Evolutionary conservation across 495 filamentous ascomycete genomes (phyloP).

Genomic region (Podospora anserina): DNA sequence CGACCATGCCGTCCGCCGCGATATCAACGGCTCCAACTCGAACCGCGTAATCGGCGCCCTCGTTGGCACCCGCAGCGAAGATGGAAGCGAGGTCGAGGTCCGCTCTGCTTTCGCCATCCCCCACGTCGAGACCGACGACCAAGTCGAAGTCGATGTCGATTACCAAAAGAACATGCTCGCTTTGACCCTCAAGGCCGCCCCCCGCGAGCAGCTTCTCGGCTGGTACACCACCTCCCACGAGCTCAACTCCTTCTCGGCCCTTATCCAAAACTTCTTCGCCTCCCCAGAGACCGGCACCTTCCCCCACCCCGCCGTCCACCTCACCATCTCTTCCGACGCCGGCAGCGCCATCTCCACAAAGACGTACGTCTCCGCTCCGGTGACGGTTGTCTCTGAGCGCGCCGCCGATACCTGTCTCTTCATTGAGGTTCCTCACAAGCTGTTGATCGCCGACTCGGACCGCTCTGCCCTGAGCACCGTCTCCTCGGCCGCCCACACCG

Average conservation of each 20-base stretch:
- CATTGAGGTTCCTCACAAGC: slow-evolving; percentile 84
- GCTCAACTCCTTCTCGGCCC: slow-evolving; percentile 94
- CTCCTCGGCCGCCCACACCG: slow-evolving; percentile 71
- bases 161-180: slow-evolving; percentile 99
- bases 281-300: slow-evolving; percentile 94
- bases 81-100: slow-evolving; percentile 94
- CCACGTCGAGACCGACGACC: slow-evolving; percentile 96
- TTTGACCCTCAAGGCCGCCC: slow-evolving; percentile 88
- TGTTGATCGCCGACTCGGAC: slow-evolving; percentile 88
- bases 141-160: slow-evolving; percentile 99
- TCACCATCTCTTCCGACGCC: slow-evolving; percentile 85
- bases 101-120: slow-evolving; percentile 94
- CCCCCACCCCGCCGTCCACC: slow-evolving; percentile 91
- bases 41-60: slow-evolving; percentile 95
- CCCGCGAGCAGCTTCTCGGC: slow-evolving; percentile 88
- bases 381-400: slow-evolving; percentile 90
- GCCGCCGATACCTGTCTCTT: slow-evolving; percentile 93
- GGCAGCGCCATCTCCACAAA: slow-evolving; percentile 79
- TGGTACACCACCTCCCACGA: slow-evolving; percentile 97
- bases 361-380: slow-evolving; percentile 90
- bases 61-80: slow-evolving; percentile 86
- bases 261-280: slow-evolving; percentile 99
- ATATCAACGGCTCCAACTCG: slow-evolving; percentile 81
- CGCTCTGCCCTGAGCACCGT: slow-evolving; percentile 88
- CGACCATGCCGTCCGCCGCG: slow-evolving; percentile 91